These are phyloP conservation scores for Tolypocladium tropicale DNA, from an alignment of 2,329 filamentous ascomycete genomes.

Conservation along the genomic window DNA sequence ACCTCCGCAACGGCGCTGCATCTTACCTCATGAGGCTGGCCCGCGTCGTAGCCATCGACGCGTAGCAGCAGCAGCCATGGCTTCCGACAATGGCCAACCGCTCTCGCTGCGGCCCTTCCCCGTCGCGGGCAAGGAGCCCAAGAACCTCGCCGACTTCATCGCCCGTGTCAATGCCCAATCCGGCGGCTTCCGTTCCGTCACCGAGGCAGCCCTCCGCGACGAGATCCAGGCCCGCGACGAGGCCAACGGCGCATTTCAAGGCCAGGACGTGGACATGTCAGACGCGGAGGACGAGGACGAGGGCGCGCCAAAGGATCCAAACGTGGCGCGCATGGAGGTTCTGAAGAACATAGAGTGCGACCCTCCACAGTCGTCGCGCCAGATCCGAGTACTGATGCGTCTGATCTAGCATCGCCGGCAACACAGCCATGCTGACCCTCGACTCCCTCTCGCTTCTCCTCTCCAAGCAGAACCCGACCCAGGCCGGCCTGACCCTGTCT, in stretches of 20 bases:
- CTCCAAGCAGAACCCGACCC: constrained; percentile 67
- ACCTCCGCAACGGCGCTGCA: background rate
- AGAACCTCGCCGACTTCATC: constrained; percentile 64
- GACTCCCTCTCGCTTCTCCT: constrained; percentile 77
- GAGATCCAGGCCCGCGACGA: constrained; percentile 45
- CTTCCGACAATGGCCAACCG: constrained; percentile 19
- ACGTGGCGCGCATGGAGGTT: constrained; percentile 46
- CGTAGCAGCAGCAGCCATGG: constrained; percentile 13
- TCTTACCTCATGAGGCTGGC: background rate
- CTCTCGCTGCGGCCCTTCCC: constrained; percentile 33
- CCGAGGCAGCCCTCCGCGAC: constrained; percentile 59
- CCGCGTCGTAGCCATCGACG: background rate
- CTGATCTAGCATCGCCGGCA: constrained; percentile 23
- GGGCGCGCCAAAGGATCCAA: constrained; percentile 32
- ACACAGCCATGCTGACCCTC: constrained; percentile 58
- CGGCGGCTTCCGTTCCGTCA: constrained; percentile 72
- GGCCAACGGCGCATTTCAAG: constrained; percentile 32
- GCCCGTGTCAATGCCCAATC: constrained; percentile 67
- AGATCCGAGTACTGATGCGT: background rate
- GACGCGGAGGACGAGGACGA: constrained; percentile 37
- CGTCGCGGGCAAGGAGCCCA: constrained; percentile 43
- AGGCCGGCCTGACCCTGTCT: constrained; percentile 61
- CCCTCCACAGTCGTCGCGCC: background rate
- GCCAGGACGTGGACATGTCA: constrained; percentile 34
- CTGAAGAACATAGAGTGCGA: constrained; percentile 41